Conservation (phyloP, 1,284 basidiomycete genomes). For the Spongispora temasekensis region DNA sequence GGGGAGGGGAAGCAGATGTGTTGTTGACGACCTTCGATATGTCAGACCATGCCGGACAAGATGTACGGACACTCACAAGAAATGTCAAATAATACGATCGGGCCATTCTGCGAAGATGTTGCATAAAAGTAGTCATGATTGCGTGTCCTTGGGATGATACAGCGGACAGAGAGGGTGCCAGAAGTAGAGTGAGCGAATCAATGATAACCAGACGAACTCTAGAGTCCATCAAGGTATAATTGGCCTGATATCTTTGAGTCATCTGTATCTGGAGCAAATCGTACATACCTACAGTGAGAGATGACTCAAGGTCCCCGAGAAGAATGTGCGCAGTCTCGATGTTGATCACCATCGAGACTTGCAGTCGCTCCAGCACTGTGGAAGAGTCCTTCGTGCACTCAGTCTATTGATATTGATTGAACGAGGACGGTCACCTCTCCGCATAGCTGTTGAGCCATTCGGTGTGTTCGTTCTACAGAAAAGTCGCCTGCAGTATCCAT, state of each 20-base stretch:
- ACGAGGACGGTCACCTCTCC: conserved; percentile 35
- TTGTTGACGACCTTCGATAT: conserved; percentile 47
- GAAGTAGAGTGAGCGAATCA: conserved; percentile 64
- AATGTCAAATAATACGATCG: conserved; percentile 47
- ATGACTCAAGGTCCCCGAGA: conserved; percentile 45
- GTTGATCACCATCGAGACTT: conserved; percentile 60
- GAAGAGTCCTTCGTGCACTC: conserved; percentile 32
- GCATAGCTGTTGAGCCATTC: conserved; percentile 39
- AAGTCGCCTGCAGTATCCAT: conserved; percentile 73
- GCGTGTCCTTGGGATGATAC: conserved; percentile 75
- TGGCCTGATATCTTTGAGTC: conserved; percentile 14
- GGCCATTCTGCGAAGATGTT: conserved; percentile 55
- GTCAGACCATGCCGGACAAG: background rate
- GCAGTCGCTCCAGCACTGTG: conserved; percentile 41
- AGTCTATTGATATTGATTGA: conserved; percentile 10
- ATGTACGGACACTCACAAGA: conserved; percentile 43
- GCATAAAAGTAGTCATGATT: conserved; percentile 72
- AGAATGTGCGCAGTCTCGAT: conserved; percentile 51
- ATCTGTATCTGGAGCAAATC: background rate
- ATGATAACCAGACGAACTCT: conserved; percentile 56
- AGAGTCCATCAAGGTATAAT: background rate
- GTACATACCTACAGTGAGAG: conserved; percentile 33
- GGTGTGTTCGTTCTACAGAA: conserved; percentile 48
- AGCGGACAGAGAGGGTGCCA: conserved; percentile 65
- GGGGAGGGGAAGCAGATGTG: conserved; percentile 37